These are phyloP conservation scores for Camellia granthamiana DNA, from an alignment of 148 eudicot genomes.

Conservation along the genomic window DNA sequence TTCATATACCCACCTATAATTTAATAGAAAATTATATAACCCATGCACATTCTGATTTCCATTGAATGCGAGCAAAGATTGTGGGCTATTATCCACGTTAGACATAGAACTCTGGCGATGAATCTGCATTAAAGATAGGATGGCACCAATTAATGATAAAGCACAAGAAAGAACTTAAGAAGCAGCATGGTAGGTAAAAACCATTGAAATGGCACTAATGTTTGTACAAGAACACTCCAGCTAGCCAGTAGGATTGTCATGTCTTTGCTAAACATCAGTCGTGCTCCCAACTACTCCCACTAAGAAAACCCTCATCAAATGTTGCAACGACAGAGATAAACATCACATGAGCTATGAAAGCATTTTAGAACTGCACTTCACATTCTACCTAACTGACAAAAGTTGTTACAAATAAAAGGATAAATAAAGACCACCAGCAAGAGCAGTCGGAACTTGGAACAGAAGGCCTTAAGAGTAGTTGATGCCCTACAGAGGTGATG, in stretches of 20 bases:
- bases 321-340: neutral
- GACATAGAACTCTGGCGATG: no score
- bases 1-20: conserved; percentile 40
- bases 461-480: neutral
- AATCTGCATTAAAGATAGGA: no score
- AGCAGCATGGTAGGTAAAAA: no score
- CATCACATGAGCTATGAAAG: neutral
- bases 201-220: no score
- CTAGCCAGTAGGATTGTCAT: neutral
- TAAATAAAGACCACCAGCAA: neutral
- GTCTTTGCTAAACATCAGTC: neutral
- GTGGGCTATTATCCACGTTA: conserved; percentile 64
- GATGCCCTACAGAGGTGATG: no score
- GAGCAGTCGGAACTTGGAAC: neutral
- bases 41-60: conserved; percentile 77
- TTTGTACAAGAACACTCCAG: neutral
- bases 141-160: no score
- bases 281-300: neutral
- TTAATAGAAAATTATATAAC: conserved; percentile 71
- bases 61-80: conserved; percentile 58
- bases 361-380: neutral
- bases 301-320: neutral
- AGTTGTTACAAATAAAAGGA: no score
- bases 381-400: no score
- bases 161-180: no score